Evolutionary conservation across 176 grass and related monocot genomes (phyloP), one percentile per base, ranked within the genome.

Genomic region (Oryza longistaminata): DNA sequence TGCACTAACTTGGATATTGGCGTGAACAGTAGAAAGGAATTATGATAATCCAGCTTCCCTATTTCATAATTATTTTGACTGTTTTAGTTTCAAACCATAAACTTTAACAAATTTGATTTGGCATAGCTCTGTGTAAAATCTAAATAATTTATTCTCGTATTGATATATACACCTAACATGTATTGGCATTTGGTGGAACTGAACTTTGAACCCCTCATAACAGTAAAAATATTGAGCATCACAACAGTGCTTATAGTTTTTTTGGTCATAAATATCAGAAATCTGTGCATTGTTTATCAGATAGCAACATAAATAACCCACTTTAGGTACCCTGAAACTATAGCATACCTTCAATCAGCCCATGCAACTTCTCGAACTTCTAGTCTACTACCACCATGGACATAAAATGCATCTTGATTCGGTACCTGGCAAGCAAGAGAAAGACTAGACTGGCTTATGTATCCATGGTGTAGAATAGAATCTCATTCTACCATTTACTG

Each of bases 291-390:
- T 37, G 24, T 6, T 62, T 21, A 37, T 79, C 40, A 70, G 29
- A 75, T 69, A 61, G 77, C 11, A 66, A 69, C 40, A 62, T 37
- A 37, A 37, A 81, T 8, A 52, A 13, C 15, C 17, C 73, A 5
- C 21, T 25, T 49, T 43, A 53, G 11, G 16, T 37, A 12, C 40
- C 4, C 55, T 66, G 24, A 44, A 55, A 73, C 67, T 55, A 77
- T 80, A 83, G 74, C 50, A 76, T 92, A 97, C 94, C 94, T 97
- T 92, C 50, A 97, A 75, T 92, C 94, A 97, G 70, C 27, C 94
- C 94, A 97, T 82, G 92, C 90, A 90, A 87, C 87, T 87, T 94
- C 94, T 25, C 94, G 79, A 74, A 92, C 94, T 92, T 97, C 77
- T 82, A 75, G 82, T 34, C 80, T 88, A 88, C 90, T 87, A 64